These are phyloP conservation scores for Tolypocladium tundrense DNA, from an alignment of 2,329 filamentous ascomycete genomes.

Conservation along the genomic window DNA sequence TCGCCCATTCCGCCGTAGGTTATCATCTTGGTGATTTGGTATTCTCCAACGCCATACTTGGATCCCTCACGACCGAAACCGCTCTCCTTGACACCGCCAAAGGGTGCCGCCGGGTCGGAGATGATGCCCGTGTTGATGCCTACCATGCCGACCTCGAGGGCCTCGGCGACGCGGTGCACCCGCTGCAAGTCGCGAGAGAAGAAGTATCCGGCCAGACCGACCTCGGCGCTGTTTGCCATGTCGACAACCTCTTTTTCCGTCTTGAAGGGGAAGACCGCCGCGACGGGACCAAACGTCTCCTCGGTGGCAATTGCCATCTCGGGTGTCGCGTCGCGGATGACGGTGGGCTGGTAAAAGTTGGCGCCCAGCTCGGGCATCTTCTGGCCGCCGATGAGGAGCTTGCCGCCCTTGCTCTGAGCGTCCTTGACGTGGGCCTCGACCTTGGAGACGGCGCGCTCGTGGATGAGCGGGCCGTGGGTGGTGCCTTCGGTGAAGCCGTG, in stretches of 20 bases:
- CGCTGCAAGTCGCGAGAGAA: conserved; percentile 59
- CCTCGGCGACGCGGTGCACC: conserved; percentile 52
- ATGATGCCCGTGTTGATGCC: conserved; percentile 69
- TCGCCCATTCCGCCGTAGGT: conserved; percentile 45
- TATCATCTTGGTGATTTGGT: conserved; percentile 59
- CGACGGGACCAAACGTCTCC: conserved; percentile 94
- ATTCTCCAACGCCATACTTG: conserved; percentile 68
- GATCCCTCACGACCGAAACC: conserved; percentile 74
- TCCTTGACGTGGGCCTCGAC: conserved; percentile 73
- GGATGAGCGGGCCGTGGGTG: conserved; percentile 78
- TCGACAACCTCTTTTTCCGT: conserved; percentile 81
- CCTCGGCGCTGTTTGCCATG: conserved; percentile 71
- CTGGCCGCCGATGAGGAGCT: conserved; percentile 65
- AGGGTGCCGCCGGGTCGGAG: conserved; percentile 48
- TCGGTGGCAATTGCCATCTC: conserved; percentile 79
- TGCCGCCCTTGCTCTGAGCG: conserved; percentile 66
- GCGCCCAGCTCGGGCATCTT: conserved; percentile 61
- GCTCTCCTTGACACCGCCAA: conserved; percentile 75
- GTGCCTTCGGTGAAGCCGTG: conserved; percentile 59
- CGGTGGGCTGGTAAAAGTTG: conserved; percentile 86
- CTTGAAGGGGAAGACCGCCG: conserved; percentile 79
- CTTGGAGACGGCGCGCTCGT: conserved; percentile 71
- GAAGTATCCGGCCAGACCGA: conserved; percentile 91
- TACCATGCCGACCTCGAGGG: conserved; percentile 77
- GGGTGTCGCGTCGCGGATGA: conserved; percentile 74